Conservation (phyloP, 2,329 filamentous ascomycete species). For the Trichoderma semiorbis region DNA sequence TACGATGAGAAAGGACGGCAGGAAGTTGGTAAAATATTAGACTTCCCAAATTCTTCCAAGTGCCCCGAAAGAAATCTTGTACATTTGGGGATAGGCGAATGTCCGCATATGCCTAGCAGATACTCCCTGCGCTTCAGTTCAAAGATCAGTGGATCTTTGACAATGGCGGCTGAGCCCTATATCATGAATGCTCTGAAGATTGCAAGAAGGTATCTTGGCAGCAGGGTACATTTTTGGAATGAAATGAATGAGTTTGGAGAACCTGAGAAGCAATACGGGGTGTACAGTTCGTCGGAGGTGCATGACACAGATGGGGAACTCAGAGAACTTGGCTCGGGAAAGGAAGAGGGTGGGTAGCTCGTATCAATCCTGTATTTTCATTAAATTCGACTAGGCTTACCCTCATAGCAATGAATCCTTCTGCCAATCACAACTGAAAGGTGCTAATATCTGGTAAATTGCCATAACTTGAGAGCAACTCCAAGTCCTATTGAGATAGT, state of each 20-base stretch:
- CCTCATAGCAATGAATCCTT: background rate
- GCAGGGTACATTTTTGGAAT: background rate
- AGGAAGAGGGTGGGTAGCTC: background rate
- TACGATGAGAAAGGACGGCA: background rate
- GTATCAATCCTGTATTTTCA: background rate
- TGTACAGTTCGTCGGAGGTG: background rate
- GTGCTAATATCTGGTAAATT: background rate
- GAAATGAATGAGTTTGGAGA: background rate
- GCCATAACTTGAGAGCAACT: background rate
- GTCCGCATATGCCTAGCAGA: background rate
- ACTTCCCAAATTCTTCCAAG: background rate
- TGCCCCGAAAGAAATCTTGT: background rate
- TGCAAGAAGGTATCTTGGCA: background rate
- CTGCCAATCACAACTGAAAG: background rate
- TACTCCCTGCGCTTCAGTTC: background rate
- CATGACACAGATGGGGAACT: background rate
- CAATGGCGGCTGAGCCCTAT: background rate
- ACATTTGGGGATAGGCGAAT: background rate
- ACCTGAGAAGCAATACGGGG: background rate
- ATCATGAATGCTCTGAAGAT: background rate
- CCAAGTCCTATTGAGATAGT: background rate
- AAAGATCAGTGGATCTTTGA: background rate
- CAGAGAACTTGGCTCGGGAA: background rate
- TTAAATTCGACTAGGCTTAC: background rate
- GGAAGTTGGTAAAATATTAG: background rate